Evolutionary conservation across 1,284 basidiomycete species (phyloP), one percentile per base, ranked within the genome.

Genomic region (Ganoderma meredithae): DNA sequence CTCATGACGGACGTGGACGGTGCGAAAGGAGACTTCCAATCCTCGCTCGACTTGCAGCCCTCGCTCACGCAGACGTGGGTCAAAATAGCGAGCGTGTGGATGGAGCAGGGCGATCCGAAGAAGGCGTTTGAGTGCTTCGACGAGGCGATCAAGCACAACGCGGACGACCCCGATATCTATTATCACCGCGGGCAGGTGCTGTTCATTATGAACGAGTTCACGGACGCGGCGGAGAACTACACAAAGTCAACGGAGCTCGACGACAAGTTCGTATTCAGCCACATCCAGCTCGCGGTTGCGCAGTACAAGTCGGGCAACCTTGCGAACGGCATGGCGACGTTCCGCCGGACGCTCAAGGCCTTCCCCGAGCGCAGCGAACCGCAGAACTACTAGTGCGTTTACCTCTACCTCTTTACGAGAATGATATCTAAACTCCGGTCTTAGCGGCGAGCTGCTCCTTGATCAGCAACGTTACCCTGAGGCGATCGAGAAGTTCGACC

Each of bases 151-250:
- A 85, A 88, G 78, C 88, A 94, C 73, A 91, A 99, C 77, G 80
- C 92, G 6, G 83, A 91, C 63, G 96, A 99, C 81, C 92, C 97
- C 0, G 98, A 99, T 81, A 96, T 98, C 71, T 99, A 96, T 85
- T 99, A 99, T 83, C 98, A 99, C 82, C 95, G 97, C 74, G 98
- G 97, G 44, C 98, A 99, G 85, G 98, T 99, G 55, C 88, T 95
- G 80, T 99, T 99, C 82, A 98, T 99, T 80, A 95, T 97, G 84
- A 93, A 93, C 81, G 92, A 98, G 74, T 98, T 93, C 79, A 84
- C 85, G 19, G 85, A 92, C 61, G 97, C 97, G 0, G 93, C 96
- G 41, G 88, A 90, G 76, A 95, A 99, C 82, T 99, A 99, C 84
- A 89, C 88, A 43, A 93, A 95, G 79, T 97, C 95, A 12, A 94